These are phyloP conservation scores for Marasmius fiardii DNA, from an alignment of 1,284 basidiomycete genomes.

Conservation along the genomic window DNA sequence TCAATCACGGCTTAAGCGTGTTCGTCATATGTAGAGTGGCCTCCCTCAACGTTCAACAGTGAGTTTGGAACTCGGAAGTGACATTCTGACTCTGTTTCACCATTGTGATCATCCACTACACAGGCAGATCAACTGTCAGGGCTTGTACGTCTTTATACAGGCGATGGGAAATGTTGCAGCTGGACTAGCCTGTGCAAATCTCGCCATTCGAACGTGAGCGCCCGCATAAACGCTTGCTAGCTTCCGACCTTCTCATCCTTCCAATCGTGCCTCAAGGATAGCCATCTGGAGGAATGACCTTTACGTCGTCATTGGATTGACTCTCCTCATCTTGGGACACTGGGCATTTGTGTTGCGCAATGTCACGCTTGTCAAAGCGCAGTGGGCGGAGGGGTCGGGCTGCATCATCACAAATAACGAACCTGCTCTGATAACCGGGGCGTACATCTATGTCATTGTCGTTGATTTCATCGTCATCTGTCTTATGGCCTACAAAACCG, in stretches of 20 bases:
- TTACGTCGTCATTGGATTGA: constrained; percentile 51
- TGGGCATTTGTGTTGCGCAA: constrained; percentile 74
- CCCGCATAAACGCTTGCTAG: too few species aligned
- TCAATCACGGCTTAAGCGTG: too few species aligned
- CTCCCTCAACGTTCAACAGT: neutral
- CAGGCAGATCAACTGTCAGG: constrained; percentile 51
- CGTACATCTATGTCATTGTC: constrained; percentile 67
- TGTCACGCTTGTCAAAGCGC: constrained; percentile 53
- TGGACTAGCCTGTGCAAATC: constrained; percentile 72
- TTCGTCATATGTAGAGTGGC: neutral
- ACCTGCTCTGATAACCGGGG: constrained; percentile 53
- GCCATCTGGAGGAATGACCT: constrained; percentile 12
- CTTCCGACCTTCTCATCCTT: too few species aligned
- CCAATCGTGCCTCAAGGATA: constrained; percentile 54
- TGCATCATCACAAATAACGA: constrained; percentile 55
- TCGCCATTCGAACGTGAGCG: constrained; percentile 60
- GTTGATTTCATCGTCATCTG: constrained; percentile 63
- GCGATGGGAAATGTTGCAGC: constrained; percentile 68
- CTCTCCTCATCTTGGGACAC: constrained; percentile 63
- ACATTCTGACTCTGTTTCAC: neutral
- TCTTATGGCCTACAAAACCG: constrained; percentile 59
- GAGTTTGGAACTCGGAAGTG: neutral
- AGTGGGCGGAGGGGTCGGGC: constrained; percentile 41
- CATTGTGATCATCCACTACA: neutral
- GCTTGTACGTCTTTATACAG: constrained; percentile 71